Base-by-base conservation (phyloP, 2,329 filamentous ascomycete genomes). In the Phyllosticta citribraziliensis region DNA sequence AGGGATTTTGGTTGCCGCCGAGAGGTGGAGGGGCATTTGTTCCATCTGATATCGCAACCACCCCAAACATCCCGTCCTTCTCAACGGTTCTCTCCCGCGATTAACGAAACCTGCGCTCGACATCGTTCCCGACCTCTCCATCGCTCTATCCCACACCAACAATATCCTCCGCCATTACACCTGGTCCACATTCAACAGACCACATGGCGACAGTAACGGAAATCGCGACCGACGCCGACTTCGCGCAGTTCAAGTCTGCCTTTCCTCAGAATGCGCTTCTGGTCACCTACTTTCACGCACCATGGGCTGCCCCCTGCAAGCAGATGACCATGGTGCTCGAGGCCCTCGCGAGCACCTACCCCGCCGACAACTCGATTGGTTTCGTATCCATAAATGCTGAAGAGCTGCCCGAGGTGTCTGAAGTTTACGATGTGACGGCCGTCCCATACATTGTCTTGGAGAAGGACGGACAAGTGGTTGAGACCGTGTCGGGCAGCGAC, bases 341-440 rank as follows among this genome's bases (percentile, higher is more conserved):
- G 70, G 88, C 91, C 22, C 88, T 99, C 66, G 92, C 93, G 66
- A 85, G 86, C 70, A 91, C 92, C 73, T 96, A 96, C 77, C 85
- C 90, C 64, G 80, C 83, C 69, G 80, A 83, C 66, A 78, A 82
- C 65, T 79, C 81, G 61, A 88, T 92, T 67, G 85, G 85, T 67
- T 99, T 96, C 86, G 83, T 96, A 63, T 88, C 88, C 64, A 83
- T 99, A 76, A 92, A 99, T 75, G 94, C 94, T 63, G 94, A 99
- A 78, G 92, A 97, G 66, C 82, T 97, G 52, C 88, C 89, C 68
- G 92, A 97, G 64, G 84, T 97, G 68, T 92, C 88, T 68, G 94
- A 99, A 77, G 80, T 84, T 51, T 97, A 97, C 81, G 88, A 97
- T 68, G 93, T 99, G 58, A 92, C 91, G 3, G 92, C 93, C 5